These are phyloP conservation scores for Auxenochlorella protothecoides DNA, from an alignment of 139 green algal species.

Conservation along the genomic window DNA sequence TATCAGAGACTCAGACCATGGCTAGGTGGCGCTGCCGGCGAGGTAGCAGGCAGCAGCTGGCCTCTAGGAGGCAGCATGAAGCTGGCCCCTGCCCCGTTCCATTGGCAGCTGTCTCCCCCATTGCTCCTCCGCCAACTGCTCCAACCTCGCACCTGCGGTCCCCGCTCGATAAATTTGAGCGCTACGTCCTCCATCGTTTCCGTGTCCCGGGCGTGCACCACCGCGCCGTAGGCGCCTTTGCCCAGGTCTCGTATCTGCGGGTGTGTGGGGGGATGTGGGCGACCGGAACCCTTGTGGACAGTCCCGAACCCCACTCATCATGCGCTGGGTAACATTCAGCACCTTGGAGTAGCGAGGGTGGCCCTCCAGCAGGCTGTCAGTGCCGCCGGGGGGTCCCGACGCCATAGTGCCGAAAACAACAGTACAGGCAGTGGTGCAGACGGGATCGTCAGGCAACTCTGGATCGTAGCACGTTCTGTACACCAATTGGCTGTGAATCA, in stretches of 20 bases:
- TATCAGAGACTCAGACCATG: neutral
- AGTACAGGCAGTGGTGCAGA: too few species aligned
- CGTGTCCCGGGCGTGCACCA: constrained; percentile 16
- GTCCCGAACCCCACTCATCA: neutral
- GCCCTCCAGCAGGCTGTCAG: neutral
- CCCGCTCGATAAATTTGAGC: constrained; percentile 32
- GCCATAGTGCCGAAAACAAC: too few species aligned
- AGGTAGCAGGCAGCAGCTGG: too few species aligned
- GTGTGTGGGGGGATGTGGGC: neutral
- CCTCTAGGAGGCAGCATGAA: too few species aligned
- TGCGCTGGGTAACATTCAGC: neutral
- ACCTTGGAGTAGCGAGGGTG: constrained; percentile 14
- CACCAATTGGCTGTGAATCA: too few species aligned
- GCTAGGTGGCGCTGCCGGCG: too few species aligned
- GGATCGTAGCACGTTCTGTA: too few species aligned
- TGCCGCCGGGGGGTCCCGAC: too few species aligned
- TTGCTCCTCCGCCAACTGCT: neutral
- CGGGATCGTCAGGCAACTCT: too few species aligned
- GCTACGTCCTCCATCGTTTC: constrained; percentile 21
- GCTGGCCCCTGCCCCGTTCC: neutral
- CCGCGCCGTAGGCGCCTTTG: constrained; percentile 22
- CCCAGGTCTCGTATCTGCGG: constrained; percentile 21
- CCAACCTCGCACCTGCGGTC: constrained; percentile 12
- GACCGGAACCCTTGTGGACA: neutral
- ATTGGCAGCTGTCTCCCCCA: neutral